Percentiles rank a stretch among this genome's conserved stretches.
These are phyloP conservation scores for Blastocladiella britannica DNA, from an alignment of 192 early-diverging fungal genomes.

Conservation along the genomic window DNA sequence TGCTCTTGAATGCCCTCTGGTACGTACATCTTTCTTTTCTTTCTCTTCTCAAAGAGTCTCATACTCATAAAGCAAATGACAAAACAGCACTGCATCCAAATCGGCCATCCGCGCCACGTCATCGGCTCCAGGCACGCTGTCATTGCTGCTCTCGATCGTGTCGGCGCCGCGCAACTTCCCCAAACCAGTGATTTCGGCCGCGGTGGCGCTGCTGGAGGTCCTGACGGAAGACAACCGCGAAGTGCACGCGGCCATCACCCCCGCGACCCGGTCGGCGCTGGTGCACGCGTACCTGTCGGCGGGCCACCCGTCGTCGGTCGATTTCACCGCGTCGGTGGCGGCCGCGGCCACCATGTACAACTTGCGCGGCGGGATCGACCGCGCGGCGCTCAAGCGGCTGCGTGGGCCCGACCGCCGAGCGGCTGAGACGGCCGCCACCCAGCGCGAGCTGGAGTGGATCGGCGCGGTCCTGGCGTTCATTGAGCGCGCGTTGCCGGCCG, in stretches of 20 bases:
- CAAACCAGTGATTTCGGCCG: not conserved
- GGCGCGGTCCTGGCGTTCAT: not conserved
- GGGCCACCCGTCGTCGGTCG: not conserved
- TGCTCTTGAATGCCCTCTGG: not conserved
- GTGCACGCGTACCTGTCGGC: too few species aligned
- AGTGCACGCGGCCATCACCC: not conserved
- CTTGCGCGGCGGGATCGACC: too few species aligned
- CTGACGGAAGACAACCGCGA: not conserved
- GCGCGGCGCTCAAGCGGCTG: too few species aligned
- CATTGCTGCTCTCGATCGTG: not conserved
- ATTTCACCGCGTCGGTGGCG: not conserved
- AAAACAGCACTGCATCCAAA: not conserved
- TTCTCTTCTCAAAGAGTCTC: too few species aligned
- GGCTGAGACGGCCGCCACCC: too few species aligned
- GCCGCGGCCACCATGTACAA: not conserved
- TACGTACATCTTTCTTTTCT: too few species aligned
- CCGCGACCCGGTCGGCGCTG: not conserved
- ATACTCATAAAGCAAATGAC: too few species aligned
- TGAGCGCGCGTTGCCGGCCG: not conserved
- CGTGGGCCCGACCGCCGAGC: too few species aligned
- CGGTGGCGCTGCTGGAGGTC: not conserved
- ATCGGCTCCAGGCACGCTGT: not conserved
- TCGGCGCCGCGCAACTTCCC: not conserved
- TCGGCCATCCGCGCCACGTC: not conserved
- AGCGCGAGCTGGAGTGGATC: too few species aligned